Evolutionary conservation across 345 rosid species (phyloP).

Genomic region (Laguncularia racemosa): DNA sequence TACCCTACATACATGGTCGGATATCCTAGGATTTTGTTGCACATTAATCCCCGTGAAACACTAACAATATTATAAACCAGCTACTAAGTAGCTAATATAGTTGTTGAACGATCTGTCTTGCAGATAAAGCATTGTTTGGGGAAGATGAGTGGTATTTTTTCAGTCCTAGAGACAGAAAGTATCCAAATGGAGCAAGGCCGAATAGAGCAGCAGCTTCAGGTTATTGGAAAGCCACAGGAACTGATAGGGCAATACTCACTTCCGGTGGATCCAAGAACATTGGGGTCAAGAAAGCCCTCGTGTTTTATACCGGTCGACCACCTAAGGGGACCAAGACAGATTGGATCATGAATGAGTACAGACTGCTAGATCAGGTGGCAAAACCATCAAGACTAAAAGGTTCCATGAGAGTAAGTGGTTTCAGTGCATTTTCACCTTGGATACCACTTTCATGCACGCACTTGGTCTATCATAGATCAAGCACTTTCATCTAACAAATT

Average conservation of each 20-base stretch:
- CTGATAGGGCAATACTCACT: constrained; percentile 30
- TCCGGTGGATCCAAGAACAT: constrained; percentile 25
- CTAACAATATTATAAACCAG: no score
- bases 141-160: constrained; percentile 68
- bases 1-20: no score
- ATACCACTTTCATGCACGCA: not conserved
- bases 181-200: constrained; percentile 32
- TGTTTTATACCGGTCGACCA: constrained; percentile 35
- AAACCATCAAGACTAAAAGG: constrained; percentile 24
- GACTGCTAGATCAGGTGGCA: constrained; percentile 19
- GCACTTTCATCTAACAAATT: no score
- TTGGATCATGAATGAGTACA: constrained; percentile 50
- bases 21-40: no score
- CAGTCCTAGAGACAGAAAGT: constrained; percentile 42
- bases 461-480: no score
- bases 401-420: constrained; percentile 47
- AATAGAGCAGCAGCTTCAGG: constrained; percentile 38
- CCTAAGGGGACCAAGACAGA: constrained; percentile 43
- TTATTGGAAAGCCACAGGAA: constrained; percentile 43
- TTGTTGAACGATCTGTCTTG: not conserved
- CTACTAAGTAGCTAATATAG: no score
- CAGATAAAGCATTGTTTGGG: constrained; percentile 70
- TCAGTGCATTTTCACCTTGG: not conserved
- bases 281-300: constrained; percentile 49
- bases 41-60: no score